phyloP scores from a whole-genome alignment of 495 filamentous ascomycete genomes.

The Articulospora tetracladia region DNA sequence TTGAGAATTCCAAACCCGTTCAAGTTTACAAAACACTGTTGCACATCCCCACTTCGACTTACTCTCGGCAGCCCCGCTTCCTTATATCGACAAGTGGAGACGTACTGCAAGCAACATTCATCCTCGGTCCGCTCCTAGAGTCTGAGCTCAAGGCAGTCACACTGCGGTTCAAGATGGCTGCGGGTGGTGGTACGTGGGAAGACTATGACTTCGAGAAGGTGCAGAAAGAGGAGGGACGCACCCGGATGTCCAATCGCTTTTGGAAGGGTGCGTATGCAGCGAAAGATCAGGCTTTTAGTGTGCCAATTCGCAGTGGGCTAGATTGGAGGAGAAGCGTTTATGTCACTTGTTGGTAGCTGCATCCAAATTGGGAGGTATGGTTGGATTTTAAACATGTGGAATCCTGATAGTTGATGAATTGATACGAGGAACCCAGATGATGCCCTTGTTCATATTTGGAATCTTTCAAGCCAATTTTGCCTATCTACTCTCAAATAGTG shows the following conservation, averaged over 20 bases:
- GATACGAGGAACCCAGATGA: too few relatives aligned
- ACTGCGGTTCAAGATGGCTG: neutral
- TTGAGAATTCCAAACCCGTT: neutral
- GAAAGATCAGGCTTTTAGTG: constrained; percentile 11
- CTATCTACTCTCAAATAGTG: too few relatives aligned
- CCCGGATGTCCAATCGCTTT: neutral
- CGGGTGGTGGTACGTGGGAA: neutral
- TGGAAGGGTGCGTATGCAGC: constrained; percentile 8
- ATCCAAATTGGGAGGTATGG: neutral
- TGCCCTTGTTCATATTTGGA: too few relatives aligned
- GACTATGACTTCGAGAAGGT: neutral
- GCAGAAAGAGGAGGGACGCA: neutral
- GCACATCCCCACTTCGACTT: neutral
- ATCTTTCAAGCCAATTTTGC: too few relatives aligned
- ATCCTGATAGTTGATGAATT: too few relatives aligned
- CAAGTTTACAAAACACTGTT: neutral
- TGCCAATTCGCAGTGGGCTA: constrained; percentile 11
- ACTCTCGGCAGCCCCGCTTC: neutral
- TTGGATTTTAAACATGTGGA: neutral
- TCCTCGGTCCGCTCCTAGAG: neutral
- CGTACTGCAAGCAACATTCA: neutral
- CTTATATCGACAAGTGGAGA: neutral
- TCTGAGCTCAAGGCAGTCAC: constrained; percentile 5
- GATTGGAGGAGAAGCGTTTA: constrained; percentile 16
- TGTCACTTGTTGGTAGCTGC: constrained; percentile 13